phyloP scores from a whole-genome alignment of 176 grass and related monocot species.

The Bonia amplexicaulis region DNA sequence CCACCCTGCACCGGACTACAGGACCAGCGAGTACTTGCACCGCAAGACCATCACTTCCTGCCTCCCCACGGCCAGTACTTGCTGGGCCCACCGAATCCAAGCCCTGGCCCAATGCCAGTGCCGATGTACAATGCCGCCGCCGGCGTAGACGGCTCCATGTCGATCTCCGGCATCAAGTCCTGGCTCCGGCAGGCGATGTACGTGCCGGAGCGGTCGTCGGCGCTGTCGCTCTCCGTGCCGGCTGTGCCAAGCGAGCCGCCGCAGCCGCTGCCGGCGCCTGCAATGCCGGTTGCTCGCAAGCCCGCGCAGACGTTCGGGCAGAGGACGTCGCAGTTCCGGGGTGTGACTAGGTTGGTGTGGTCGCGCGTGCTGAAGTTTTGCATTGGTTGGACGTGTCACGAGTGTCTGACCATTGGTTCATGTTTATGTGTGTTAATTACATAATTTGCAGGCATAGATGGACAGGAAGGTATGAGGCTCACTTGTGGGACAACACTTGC shows the following conservation, averaged over 20 bases:
- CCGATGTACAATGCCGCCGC: slow-evolving; percentile 37
- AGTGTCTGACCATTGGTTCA: neutral
- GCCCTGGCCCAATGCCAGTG: neutral
- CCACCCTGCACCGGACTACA: slow-evolving; percentile 24
- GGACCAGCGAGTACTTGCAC: neutral
- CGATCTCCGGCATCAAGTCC: slow-evolving; percentile 89
- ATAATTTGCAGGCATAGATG: slow-evolving; percentile 62
- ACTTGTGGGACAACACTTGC: slow-evolving; percentile 93
- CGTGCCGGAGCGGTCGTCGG: slow-evolving; percentile 33
- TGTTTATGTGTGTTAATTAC: neutral
- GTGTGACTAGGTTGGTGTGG: slow-evolving; percentile 60
- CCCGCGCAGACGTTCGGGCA: slow-evolving; percentile 74
- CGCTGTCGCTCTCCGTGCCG: slow-evolving; percentile 42
- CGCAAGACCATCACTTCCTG: slow-evolving; percentile 17
- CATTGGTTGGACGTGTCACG: neutral
- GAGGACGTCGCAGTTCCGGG: slow-evolving; percentile 84
- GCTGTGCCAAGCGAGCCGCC: slow-evolving; percentile 1
- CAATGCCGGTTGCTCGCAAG: slow-evolving; percentile 39
- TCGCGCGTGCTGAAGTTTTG: neutral
- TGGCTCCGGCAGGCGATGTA: slow-evolving; percentile 76
- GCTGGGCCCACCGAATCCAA: slow-evolving; percentile 9
- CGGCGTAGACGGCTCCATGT: slow-evolving; percentile 43
- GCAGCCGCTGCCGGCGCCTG: neutral
- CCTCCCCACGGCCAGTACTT: slow-evolving; percentile 21
- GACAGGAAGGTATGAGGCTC: slow-evolving; percentile 92